Conservation (phyloP, 257 asterid genomes). For the Jaltomata sinuosa region DNA sequence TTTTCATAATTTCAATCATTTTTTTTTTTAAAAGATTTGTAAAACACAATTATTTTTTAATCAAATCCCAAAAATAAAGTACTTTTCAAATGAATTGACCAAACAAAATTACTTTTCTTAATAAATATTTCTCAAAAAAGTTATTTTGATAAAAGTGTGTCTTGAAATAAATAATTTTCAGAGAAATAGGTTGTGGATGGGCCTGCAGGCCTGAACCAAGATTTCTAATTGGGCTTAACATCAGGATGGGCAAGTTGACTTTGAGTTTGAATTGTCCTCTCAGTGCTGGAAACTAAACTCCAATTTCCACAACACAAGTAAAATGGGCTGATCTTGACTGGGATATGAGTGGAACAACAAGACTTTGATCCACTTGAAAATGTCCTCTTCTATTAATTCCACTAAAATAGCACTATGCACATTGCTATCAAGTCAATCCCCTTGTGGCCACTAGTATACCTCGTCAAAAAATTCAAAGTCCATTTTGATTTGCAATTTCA, state of each 20-base stretch:
- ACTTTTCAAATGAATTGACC: too few species aligned
- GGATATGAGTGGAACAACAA: background rate
- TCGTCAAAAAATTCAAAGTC: background rate
- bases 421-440: background rate
- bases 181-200: background rate
- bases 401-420: background rate
- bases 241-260: background rate
- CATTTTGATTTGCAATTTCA: background rate
- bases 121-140: too few species aligned
- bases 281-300: too few species aligned
- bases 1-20: too few species aligned
- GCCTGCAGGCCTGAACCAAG: background rate
- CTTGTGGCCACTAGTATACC: background rate
- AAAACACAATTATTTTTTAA: too few species aligned
- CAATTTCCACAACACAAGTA: background rate
- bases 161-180: background rate
- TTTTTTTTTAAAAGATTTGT: too few species aligned
- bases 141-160: too few species aligned
- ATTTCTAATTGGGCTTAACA: background rate
- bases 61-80: too few species aligned
- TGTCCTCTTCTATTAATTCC: background rate
- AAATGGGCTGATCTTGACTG: background rate
- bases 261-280: background rate
- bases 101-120: too few species aligned
- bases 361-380: background rate